Conservation (phyloP, 495 filamentous ascomycete genomes). For the Rhizodiscina lignyota region DNA sequence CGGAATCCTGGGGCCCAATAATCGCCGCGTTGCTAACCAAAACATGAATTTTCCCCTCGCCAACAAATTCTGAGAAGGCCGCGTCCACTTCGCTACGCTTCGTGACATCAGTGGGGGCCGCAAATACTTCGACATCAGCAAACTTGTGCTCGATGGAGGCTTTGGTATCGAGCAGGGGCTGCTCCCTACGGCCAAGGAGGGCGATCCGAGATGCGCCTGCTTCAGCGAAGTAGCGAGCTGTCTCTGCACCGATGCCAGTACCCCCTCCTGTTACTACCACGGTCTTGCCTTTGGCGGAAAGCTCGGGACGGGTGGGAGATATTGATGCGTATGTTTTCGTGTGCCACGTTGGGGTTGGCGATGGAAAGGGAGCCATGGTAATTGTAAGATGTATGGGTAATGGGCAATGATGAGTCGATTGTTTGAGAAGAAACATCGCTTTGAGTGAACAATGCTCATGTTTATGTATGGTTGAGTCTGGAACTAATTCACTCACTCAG, state of each 20-base stretch:
- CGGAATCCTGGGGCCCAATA: conserved; percentile 18
- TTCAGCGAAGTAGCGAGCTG: conserved; percentile 24
- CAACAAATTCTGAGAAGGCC: conserved; percentile 25
- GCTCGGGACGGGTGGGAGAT: conserved; percentile 2
- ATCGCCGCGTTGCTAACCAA: conserved; percentile 23
- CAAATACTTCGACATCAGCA: conserved; percentile 14
- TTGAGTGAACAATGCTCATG: too few relatives aligned
- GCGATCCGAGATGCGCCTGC: conserved; percentile 21
- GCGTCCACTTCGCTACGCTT: conserved; percentile 23
- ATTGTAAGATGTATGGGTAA: too few relatives aligned
- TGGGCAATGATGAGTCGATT: conserved; percentile 1
- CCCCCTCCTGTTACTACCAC: conserved; percentile 10
- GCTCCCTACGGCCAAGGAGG: conserved; percentile 15
- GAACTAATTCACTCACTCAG: too few relatives aligned
- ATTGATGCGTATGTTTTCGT: conserved; percentile 4
- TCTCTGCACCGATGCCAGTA: conserved; percentile 28
- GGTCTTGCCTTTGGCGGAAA: conserved; percentile 1
- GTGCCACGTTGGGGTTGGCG: conserved; percentile 1
- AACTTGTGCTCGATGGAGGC: conserved; percentile 14
- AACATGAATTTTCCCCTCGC: conserved; percentile 19
- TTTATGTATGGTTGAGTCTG: conserved; percentile 4
- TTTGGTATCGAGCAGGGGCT: conserved; percentile 18
- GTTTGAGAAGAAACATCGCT: conserved; percentile 3
- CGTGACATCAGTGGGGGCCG: conserved; percentile 23
- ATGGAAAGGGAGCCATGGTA: conserved; percentile 1